Evolutionary conservation across 208 protist species (phyloP).

Genomic region (Trypanosoma lewisi): DNA sequence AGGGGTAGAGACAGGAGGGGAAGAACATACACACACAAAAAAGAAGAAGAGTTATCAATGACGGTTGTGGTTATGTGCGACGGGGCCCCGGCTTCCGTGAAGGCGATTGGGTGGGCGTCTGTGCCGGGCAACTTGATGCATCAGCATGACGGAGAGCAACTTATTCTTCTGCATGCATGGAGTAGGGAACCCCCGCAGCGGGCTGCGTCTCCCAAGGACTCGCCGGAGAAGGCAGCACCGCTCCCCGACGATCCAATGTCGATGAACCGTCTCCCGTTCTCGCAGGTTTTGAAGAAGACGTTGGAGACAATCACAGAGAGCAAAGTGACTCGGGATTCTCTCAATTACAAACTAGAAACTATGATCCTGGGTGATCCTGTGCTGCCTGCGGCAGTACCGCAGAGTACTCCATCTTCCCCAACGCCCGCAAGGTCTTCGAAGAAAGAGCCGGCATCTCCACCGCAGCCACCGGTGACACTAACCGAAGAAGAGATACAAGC

Average conservation of each 20-base stretch:
- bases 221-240: not conserved
- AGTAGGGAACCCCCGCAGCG: conserved; percentile 11
- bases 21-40: not conserved
- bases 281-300: conserved; percentile 35
- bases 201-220: conserved; percentile 1
- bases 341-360: conserved; percentile 80
- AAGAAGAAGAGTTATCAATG: not conserved
- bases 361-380: conserved; percentile 11
- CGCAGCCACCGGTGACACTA: conserved; percentile 1
- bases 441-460: not conserved
- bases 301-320: conserved; percentile 48
- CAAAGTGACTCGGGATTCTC: conserved; percentile 54
- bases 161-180: conserved; percentile 77
- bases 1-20: not conserved
- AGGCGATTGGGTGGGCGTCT: conserved; percentile 66
- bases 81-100: conserved; percentile 59
- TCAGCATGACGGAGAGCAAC: conserved; percentile 43
- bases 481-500: conserved; percentile 14
- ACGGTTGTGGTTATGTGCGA: conserved; percentile 71
- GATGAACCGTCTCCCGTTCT: conserved; percentile 11
- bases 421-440: not conserved
- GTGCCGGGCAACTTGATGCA: conserved; percentile 38
- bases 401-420: not conserved
- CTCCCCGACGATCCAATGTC: conserved; percentile 6
- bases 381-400: not conserved